A percentile compares a stretch with the other conserved stretches of the same genome.
Evolutionary conservation across 1,139 yeast genomes (phyloP).

Genomic region (Tardiomyces blankii): DNA sequence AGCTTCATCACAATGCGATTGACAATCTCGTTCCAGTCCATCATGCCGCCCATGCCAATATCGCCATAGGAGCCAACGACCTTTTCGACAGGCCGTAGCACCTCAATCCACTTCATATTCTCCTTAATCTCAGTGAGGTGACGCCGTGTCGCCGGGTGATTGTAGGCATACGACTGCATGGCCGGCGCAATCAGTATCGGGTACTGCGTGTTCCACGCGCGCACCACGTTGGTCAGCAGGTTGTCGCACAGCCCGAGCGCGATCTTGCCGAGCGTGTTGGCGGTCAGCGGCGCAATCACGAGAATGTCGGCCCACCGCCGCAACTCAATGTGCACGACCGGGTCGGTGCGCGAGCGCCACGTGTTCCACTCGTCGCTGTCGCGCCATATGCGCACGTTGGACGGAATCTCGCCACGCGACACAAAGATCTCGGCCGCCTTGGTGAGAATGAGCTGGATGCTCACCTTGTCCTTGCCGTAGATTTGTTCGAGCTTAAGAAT

Average conservation of each 20-base stretch:
- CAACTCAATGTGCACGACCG: conserved; percentile 84
- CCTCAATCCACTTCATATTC: conserved; percentile 87
- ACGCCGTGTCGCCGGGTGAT: conserved; percentile 75
- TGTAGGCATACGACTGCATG: conserved; percentile 86
- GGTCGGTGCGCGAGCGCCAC: conserved; percentile 79
- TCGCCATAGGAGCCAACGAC: conserved; percentile 91
- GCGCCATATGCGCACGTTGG: conserved; percentile 68
- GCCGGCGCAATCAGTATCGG: conserved; percentile 89
- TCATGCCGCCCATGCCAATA: conserved; percentile 95
- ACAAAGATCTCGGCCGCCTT: conserved; percentile 76
- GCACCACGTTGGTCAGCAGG: conserved; percentile 69
- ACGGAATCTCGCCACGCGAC: conserved; percentile 45
- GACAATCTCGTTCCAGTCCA: conserved; percentile 91
- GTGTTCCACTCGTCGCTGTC: conserved; percentile 88
- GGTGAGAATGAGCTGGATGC: conserved; percentile 74
- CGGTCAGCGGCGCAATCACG: conserved; percentile 80
- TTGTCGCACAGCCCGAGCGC: conserved; percentile 87
- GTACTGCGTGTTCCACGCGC: conserved; percentile 88
- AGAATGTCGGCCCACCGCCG: conserved; percentile 94
- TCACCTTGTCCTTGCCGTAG: conserved; percentile 60
- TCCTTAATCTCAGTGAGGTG: conserved; percentile 67
- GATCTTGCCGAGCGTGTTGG: conserved; percentile 83
- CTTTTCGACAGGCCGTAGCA: conserved; percentile 83
- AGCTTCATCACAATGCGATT: conserved; percentile 70
- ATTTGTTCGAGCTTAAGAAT: conserved; percentile 69